Evolutionary conservation across 1,284 basidiomycete species (phyloP), one percentile per base, ranked within the genome.

Genomic region (Neonothopanus nambi): DNA sequence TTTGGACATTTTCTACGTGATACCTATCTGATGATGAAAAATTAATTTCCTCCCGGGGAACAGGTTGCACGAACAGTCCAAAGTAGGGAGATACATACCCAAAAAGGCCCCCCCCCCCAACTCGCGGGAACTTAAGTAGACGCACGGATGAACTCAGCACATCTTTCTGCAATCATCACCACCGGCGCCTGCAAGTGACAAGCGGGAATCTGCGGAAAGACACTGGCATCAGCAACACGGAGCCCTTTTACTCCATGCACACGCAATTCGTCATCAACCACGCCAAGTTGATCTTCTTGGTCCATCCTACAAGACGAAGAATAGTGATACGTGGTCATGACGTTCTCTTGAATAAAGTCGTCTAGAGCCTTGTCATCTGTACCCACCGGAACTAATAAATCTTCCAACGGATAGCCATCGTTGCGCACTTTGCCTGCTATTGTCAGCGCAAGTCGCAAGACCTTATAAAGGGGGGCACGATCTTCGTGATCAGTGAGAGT

Each of bases 241-340:
- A 79, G 57, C 5, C 72, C 70, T 5, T 56, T 52, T 1, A 72
- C 61, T 1, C 82, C 81, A 53, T 80, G 74, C 17, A 85, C 80
- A 13, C 66, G 60, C 49, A 85, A 63, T 57, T 74, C 62, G 7
- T 74, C 61, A 53, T 84, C 80, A 8, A 84, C 70, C 0, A 83
- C 81, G 1, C 76, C 78, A 0, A 46, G 23, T 39, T 67, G 66
- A 33, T 65, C 46, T 41, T 63, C 68, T 6, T 61, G 63, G 15
- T 71, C 78, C 72, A 73, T 74, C 4, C 72, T 59, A 55, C 71
- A 74, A 9, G 70, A 70, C 7, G 64, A 70, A 7, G 67, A 61
- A 50, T 72, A 73, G 54, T 75, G 72, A 57, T 65, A 72, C 17
- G 65, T 68, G 24, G 70, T 69, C 24, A 63, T 59, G 8, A 65